These are phyloP conservation scores for Chalciporus chontae DNA, from an alignment of 768 basidiomycete genomes.

Conservation along the genomic window DNA sequence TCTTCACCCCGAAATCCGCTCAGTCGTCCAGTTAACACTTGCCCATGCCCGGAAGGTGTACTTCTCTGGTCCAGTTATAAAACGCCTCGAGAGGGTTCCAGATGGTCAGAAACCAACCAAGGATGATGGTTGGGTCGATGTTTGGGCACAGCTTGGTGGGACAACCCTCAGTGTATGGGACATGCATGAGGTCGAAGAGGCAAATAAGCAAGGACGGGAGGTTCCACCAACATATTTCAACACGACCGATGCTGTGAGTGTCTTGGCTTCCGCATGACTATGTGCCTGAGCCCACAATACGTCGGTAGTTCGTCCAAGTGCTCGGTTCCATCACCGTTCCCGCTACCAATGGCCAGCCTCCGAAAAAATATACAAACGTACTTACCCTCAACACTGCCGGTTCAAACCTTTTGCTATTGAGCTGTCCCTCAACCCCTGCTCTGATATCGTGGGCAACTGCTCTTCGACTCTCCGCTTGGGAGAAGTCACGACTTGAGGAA, in stretches of 20 bases:
- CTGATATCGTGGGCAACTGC: slow-evolving; percentile 91
- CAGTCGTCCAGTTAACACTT: slow-evolving; percentile 67
- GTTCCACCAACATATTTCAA: slow-evolving; percentile 88
- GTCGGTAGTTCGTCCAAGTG: slow-evolving; percentile 68
- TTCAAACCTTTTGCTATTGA: slow-evolving; percentile 84
- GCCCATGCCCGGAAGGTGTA: slow-evolving; percentile 85
- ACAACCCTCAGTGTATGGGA: slow-evolving; percentile 91
- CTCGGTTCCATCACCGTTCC: slow-evolving; percentile 71
- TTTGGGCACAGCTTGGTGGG: slow-evolving; percentile 89
- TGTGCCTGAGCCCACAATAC: slow-evolving; percentile 9
- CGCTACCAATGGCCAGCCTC: slow-evolving; percentile 43
- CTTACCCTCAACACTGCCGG: slow-evolving; percentile 94
- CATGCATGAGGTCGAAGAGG: slow-evolving; percentile 84
- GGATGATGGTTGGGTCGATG: slow-evolving; percentile 78
- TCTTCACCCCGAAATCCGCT: slow-evolving; percentile 80
- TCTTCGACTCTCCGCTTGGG: slow-evolving; percentile 88
- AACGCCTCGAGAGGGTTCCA: slow-evolving; percentile 71
- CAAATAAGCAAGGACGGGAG: slow-evolving; percentile 73
- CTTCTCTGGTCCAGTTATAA: slow-evolving; percentile 79
- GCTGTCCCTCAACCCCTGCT: slow-evolving; percentile 67
- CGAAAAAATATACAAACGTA: slow-evolving; percentile 68
- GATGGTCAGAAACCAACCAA: slow-evolving; percentile 68
- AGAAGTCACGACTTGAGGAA: slow-evolving; percentile 92
- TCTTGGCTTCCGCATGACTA: neutral
- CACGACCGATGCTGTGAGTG: slow-evolving; percentile 80